Evolutionary conservation across 2,329 filamentous ascomycete species (phyloP).

Genomic region (Xylariaceae sp.): DNA sequence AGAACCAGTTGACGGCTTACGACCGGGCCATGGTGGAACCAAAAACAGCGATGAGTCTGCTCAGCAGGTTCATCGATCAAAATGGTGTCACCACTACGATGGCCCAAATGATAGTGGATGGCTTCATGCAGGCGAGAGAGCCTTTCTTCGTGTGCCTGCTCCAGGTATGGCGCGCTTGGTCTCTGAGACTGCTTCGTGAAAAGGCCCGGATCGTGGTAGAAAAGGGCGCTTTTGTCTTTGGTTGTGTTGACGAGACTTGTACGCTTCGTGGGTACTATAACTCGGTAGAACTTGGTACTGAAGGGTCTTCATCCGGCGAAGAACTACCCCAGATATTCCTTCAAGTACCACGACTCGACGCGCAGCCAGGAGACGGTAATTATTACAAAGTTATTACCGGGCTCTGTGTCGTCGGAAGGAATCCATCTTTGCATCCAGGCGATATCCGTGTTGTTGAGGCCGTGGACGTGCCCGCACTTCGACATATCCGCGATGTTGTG

Average conservation of each 20-base stretch:
- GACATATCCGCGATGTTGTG: conserved; percentile 81
- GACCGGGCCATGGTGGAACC: conserved; percentile 72
- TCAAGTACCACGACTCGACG: conserved; percentile 69
- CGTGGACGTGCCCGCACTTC: conserved; percentile 74
- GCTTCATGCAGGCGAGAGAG: conserved; percentile 76
- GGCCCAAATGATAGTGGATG: conserved; percentile 76
- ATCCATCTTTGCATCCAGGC: conserved; percentile 91
- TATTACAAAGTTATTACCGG: conserved; percentile 73
- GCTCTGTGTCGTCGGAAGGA: conserved; percentile 83
- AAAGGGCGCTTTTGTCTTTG: conserved; percentile 84
- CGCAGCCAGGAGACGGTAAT: conserved; percentile 57
- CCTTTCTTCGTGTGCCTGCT: conserved; percentile 84
- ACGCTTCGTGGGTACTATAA: conserved; percentile 74
- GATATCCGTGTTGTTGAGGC: conserved; percentile 89
- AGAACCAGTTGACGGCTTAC: conserved; percentile 70
- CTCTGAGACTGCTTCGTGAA: conserved; percentile 87
- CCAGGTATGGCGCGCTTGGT: conserved; percentile 86
- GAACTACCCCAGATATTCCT: conserved; percentile 86
- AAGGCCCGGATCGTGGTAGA: conserved; percentile 86
- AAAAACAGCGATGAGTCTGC: conserved; percentile 66
- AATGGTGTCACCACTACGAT: conserved; percentile 80
- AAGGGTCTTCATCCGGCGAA: conserved; percentile 48
- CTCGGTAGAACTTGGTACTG: background rate
- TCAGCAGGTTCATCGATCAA: conserved; percentile 80
- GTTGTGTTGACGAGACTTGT: conserved; percentile 84